Base-by-base conservation (phyloP, 306 rosid species). In the Ammopiptanthus mongolicus region DNA sequence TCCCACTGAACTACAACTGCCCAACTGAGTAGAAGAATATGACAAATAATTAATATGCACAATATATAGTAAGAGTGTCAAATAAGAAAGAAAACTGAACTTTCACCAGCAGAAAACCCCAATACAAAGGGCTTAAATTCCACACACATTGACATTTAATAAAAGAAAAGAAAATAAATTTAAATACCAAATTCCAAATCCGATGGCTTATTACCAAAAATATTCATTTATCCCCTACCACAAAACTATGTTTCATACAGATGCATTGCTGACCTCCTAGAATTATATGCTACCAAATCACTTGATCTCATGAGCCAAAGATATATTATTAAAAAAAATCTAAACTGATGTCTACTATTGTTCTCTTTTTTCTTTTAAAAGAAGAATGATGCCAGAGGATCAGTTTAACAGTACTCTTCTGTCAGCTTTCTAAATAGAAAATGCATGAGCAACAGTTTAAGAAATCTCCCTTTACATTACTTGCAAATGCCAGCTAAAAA, bases 211-310 rank as follows among this genome's bases (percentile, higher is more conserved):
- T 47, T 17, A 18, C 47, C 19, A 57, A 13, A 10, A 60, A 39
- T 51, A 13, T 47, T 65, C 41, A 51, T 55, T 31, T 21, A 8
- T 65, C 76, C 51, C 76, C 51, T 33, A 29, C 59, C 37, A 66
- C 62, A 17, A 59, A 34, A 58, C 44, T 72, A 41, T 1, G 10
- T 48, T 67, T 74, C 46, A 66, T 37, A 18, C 37, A 50, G 62
- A 42, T 31, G 37, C 42, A 78, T 34, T 68, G 51, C 37, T 61
- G 44, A 59, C 68, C 63, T 74, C 65, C 69, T 68, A 52, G 10
- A 14, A 65, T 46, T 37, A 18, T 29, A 78, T 44, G 52, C 78
- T 70, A 64, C 76, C 55, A 31, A 75, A 57, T 53, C 67, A 33
- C 56, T 47, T n/a, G 67, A 69, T 57, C 48, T 36, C 53, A 47